Base-by-base conservation (phyloP, 768 basidiomycete genomes). In the Mycena alexandri region DNA sequence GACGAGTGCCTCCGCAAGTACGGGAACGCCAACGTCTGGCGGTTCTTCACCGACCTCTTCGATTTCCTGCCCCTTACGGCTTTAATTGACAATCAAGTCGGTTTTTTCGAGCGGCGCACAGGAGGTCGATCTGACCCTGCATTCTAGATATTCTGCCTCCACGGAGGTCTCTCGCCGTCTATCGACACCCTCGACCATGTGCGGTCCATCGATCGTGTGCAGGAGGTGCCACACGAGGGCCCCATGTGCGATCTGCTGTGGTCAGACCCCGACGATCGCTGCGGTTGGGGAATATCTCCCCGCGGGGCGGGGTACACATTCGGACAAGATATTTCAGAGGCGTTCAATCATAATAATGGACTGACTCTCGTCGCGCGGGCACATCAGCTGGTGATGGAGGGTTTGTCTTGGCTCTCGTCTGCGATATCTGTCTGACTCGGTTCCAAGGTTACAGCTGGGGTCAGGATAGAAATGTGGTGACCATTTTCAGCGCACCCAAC, bases 131-230 rank as follows among this genome's bases (percentile, higher is more conserved):
- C 57, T 61, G 64, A 71, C 70, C 54, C 54, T 71, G 48, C 29
- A 38, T 59, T 60, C 33, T 75, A 98, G 97, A 98, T 98, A 88
- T 98, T 98, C 87, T 99, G 97, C 80, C 87, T 98, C 62, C 96
- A 98, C 77, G 97, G 97, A 50, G 96, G 97, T 61, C 90, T 98
- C 43, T 99, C 96, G 59, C 98, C 98, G 21, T 99, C 98, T 67
- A 99, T 99, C 80, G 97, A 99, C 83, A 99, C 98, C 71, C 92
- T 99, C 72, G 98, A 99, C 85, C 98, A 99, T 76, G 97, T 99
- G 71, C 94, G 98, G 69, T 92, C 95, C 54, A 98, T 99, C 77
- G 98, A 99, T 84, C 93, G 98, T 61, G 95, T 98, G 72, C 98
- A 99, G 81, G 98, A 99, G 77, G 98, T 99, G 3, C 98, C 98